Percentiles rank a stretch among this genome's conserved stretches.
Evolutionary conservation across 176 grass and related monocot species (phyloP).

Genomic region (Eleusine coracana): DNA sequence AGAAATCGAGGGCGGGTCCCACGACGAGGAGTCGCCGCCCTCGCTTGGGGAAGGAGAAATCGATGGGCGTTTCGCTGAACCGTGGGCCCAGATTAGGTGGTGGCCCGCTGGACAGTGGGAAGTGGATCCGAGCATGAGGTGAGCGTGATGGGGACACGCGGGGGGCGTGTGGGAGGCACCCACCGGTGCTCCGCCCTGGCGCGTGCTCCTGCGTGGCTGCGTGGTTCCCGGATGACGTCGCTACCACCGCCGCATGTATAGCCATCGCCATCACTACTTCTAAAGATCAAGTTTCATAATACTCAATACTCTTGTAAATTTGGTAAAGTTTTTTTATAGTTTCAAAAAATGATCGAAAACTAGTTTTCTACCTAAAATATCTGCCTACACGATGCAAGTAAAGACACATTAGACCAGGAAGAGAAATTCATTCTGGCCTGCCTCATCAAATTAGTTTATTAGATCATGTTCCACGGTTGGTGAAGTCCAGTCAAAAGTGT

Average conservation of each 20-base stretch:
- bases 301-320: not conserved
- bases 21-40: not conserved
- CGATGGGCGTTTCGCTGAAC: not conserved
- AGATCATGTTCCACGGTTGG: not conserved
- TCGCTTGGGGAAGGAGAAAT: not conserved
- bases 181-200: conserved; percentile 24
- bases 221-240: not conserved
- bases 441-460: not conserved
- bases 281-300: not conserved
- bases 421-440: not conserved
- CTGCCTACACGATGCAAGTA: not conserved
- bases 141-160: conserved; percentile 1
- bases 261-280: not conserved
- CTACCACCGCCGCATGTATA: not conserved
- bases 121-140: not conserved
- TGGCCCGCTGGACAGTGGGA: not conserved
- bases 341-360: not conserved
- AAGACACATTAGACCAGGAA: not conserved
- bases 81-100: not conserved
- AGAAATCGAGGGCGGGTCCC: conserved; percentile 25
- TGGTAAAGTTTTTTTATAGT: not conserved
- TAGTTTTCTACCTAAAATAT: not conserved
- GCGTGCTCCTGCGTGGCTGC: conserved; percentile 20
- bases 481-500: conserved; percentile 2
- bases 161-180: conserved; percentile 50